Evolutionary conservation across 345 rosid species (phyloP), one percentile per base, ranked within the genome.

Genomic region (Raphanus sativus): DNA sequence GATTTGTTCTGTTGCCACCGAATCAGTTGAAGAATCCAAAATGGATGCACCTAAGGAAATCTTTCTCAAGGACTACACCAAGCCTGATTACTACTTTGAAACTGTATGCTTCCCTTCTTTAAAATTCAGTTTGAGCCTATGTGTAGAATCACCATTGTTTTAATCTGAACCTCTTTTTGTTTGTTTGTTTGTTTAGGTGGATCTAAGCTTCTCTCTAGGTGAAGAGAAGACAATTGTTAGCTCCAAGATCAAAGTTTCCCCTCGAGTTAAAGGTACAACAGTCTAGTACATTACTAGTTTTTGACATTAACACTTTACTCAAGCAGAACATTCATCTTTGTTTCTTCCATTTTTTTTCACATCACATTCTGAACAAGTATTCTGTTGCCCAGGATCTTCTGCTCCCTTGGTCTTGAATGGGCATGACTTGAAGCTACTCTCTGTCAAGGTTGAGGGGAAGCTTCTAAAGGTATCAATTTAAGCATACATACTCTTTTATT

Each of bases 221-320:
- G 99, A 96, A 84, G 98, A 96, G 85, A 93, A 89, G 79, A 96
- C 99, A 25, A 83, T 85, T 78, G 99, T 93, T 79, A 84, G 87
- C 75, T 96, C 97, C 1, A 93, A 83, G 79, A 93, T 96, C 72
- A 75, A 86, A 59, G 90, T 93, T 55, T 40, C 69, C 36, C 96
- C 99, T 52, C 86, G 97, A 66, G 86, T 86, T 75, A 89, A 91
- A 86, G 99, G 99, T 93, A 88, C 58, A 4, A 3, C 6, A n/a
- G 0, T 70, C 59, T 10, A 42, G 16, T 52, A 32, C 71, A 55
- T 3, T n/a, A 38, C 29, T n/a, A 56, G 2, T 7, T 6, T 30
- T 40, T 17, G 5, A 63, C 12, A 32, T 32, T 8, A 62, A 30
- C 67, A 6, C 61, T 42, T 28, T 65, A 36, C 61, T 58, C 32